Conservation (phyloP, 108 stramenopile species). For the Pseudonitzschia delicatissima region DNA sequence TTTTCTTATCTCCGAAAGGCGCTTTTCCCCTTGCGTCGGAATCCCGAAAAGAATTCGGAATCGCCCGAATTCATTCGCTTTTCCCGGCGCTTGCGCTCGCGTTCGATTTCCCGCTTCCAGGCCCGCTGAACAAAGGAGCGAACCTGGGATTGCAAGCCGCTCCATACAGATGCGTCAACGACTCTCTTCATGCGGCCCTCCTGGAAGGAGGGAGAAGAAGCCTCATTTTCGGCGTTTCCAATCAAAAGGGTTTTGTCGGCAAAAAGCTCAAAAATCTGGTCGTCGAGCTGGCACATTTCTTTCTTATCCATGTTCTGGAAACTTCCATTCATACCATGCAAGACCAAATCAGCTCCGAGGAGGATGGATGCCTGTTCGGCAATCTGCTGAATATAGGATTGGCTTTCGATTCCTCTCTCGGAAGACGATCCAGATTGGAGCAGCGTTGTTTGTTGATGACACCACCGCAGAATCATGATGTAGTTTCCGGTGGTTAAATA, state of each 20-base stretch:
- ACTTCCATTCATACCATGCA: constrained; percentile 41
- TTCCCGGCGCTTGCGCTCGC: constrained; percentile 6
- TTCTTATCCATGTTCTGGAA: constrained; percentile 8
- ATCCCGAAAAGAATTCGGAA: not conserved
- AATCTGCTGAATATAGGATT: constrained; percentile 23
- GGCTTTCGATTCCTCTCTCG: not conserved
- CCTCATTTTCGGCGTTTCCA: not conserved
- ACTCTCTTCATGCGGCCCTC: constrained; percentile 28
- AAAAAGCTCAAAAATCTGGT: constrained; percentile 67
- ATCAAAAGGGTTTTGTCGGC: constrained; percentile 20
- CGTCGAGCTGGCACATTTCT: constrained; percentile 36
- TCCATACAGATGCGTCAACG: constrained; percentile 18
- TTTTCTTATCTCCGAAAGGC: not conserved
- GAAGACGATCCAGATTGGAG: not conserved
- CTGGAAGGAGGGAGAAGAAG: not conserved
- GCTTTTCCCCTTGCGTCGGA: not conserved
- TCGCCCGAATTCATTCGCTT: constrained; percentile 6
- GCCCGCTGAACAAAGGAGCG: constrained; percentile 4
- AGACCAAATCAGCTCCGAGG: constrained; percentile 48
- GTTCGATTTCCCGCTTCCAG: constrained; percentile 14
- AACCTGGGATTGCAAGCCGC: constrained; percentile 21
- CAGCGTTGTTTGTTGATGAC: constrained; percentile 39
- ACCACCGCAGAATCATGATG: constrained; percentile 62
- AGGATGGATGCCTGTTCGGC: constrained; percentile 52
- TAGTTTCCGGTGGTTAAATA: constrained; percentile 48